Base-by-base conservation (phyloP, 179 eudicot species). In the Beta corolliflora region DNA sequence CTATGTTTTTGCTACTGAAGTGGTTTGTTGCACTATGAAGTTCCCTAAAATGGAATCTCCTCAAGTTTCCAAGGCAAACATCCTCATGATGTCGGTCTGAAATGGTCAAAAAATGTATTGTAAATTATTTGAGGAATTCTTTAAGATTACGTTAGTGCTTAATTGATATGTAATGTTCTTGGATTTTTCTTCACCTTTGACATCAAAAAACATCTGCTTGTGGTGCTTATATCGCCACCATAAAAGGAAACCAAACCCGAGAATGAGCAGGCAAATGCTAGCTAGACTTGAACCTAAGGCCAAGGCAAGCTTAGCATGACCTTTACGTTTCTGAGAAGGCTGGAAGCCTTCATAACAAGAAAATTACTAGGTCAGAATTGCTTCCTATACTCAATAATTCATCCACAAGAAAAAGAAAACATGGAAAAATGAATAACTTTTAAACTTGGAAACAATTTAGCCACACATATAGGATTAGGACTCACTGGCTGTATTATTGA, bases 271-370 rank as follows among this genome's bases (percentile, higher is more conserved):
- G 88, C 90, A 88, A 83, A 91, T 76, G 86, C 95, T 88, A 73
- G 92, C 99, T 56, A 95, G 87, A 88, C 97, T 95, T 69, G 93
- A 67, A 56, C 94, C 97, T 46, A 95, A 82, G 76, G 96, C 99
- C 71, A 94, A 71, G 52, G 97, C 97, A 63, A 90, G 76, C 87
- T 87, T 95, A 14, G 21, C 9, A 87, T 95, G 95, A 83, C 88
- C 85, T 80, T 81, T 88, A 41, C 87, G 85, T 70, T 84, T 89
- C 65, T 76, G 81, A 77, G 89, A 72, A 67, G 88, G 85, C 76
- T 77, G 83, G 75, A 91, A 81, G 84, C 88, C 96, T 93, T 70
- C 58, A 81, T 5, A 67, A 74, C 54, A 72, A 77, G 3, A 23
- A 59, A 78, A 15, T 41, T 54, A 19, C 71, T 48, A 81, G 14